phyloP scores from a whole-genome alignment of 2,329 filamentous ascomycete species.

The Alternaria sp. region DNA sequence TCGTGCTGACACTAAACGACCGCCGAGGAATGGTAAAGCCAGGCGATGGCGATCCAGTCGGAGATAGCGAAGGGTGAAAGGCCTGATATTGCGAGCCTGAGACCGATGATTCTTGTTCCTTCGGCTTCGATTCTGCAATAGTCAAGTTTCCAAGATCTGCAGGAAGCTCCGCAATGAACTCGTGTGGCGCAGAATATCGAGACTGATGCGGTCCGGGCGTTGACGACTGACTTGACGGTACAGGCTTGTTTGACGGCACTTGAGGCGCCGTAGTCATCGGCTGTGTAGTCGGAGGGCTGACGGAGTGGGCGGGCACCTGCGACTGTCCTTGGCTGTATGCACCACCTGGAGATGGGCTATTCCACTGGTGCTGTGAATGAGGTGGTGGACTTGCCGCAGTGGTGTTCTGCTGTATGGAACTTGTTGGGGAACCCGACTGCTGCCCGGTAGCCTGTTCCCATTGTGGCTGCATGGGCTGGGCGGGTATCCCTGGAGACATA shows the following conservation, averaged over 20 bases:
- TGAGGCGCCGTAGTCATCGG: constrained; percentile 15
- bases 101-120: constrained; percentile 4
- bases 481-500: constrained; percentile 15
- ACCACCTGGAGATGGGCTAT: constrained; percentile 19
- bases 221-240: constrained; percentile 17
- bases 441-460: constrained; percentile 16
- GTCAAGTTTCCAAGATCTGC: constrained; percentile 39
- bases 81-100: constrained; percentile 34
- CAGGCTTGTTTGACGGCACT: constrained; percentile 11
- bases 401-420: constrained; percentile 19
- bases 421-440: constrained; percentile 9
- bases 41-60: constrained; percentile 23
- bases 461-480: constrained; percentile 14
- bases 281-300: constrained; percentile 29
- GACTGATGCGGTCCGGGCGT: constrained; percentile 17
- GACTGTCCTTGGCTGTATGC: constrained; percentile 18
- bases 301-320: constrained; percentile 14
- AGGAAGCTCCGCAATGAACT: constrained; percentile 45
- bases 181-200: constrained; percentile 20
- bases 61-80: constrained; percentile 28
- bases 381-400: constrained; percentile 17
- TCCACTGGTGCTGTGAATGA: constrained; percentile 35
- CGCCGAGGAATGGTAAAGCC: constrained; percentile 37
- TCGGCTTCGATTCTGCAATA: constrained; percentile 23
- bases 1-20: constrained; percentile 34